Evolutionary conservation across 129 eudicot genomes (phyloP), one percentile per base, ranked within the genome.

Genomic region (Glebionis coronaria): DNA sequence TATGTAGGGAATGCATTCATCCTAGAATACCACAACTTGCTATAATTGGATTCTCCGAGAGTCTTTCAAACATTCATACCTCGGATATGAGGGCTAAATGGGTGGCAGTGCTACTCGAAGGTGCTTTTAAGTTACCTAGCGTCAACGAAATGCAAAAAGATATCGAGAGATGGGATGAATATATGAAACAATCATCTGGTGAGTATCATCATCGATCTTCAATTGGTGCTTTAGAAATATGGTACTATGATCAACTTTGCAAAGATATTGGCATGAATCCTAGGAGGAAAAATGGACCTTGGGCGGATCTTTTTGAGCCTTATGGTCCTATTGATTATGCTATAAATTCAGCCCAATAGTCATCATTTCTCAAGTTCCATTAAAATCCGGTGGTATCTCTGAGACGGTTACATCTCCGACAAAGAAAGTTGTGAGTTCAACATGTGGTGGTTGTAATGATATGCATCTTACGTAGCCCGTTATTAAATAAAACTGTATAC

Each of bases 61-160:
- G 91, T 69, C 12, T 84, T 15, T 73, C 87, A 3, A 81, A 90
- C 61, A 60, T 87, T 2, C 70, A 70, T 73, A 87, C 83, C 4
- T 82, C 84, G 1, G 92, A 90, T 44, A 67, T 90, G 79, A 78
- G 83, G 81, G 74, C 84, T 38, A 82, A 74, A 49, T 90, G 97
- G 95, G 67, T 87, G 29, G 59, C 62, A 0, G 56, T 79, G 53
- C 71, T 90, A 42, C 82, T 90, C 2, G 87, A 84, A 44, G 79
- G 85, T 13, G 67, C 79, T 5, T 80, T 90, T 65, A 67, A 79
- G 68, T 65, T 87, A 58, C 97, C 97, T 0, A 84, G 72, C 55
- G 76, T 90, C 9, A n/a, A 62, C 27, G 90, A 82, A 21, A 90
- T 90, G 97, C 85, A 87, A 55, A 76, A 87, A 62, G 84, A 90